phyloP scores from a whole-genome alignment of 2,329 filamentous ascomycete species.

The Fusarium annulatum region DNA sequence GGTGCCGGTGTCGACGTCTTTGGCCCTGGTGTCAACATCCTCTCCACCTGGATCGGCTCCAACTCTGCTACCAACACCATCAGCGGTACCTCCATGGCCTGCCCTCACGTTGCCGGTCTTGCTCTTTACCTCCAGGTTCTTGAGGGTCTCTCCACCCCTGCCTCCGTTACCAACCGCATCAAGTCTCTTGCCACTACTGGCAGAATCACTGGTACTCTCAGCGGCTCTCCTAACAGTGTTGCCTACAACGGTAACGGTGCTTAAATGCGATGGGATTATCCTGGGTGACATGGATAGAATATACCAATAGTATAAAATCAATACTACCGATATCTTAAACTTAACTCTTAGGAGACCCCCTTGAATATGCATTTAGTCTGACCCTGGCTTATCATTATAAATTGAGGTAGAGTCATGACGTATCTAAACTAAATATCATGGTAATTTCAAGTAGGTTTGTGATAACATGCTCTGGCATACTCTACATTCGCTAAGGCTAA shows the following conservation, averaged over 20 bases:
- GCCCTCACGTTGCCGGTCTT: slow-evolving; percentile 55
- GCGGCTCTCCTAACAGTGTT: slow-evolving; percentile 57
- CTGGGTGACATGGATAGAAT: not conserved
- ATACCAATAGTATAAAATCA: not conserved
- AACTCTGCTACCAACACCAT: slow-evolving; percentile 50
- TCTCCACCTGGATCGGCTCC: slow-evolving; percentile 57
- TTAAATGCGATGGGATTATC: not conserved
- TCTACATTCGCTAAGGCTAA: too few species aligned
- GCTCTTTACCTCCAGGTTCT: slow-evolving; percentile 59
- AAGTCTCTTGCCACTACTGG: slow-evolving; percentile 55
- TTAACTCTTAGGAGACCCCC: fast-evolving
- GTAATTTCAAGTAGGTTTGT: too few species aligned
- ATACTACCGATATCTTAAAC: not conserved
- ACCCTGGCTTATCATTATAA: fast-evolving
- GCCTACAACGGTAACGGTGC: slow-evolving; percentile 58
- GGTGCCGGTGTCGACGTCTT: slow-evolving; percentile 55
- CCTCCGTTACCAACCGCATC: slow-evolving; percentile 56
- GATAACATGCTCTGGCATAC: not conserved
- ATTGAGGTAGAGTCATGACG: fast-evolving
- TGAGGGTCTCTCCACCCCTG: slow-evolving; percentile 54
- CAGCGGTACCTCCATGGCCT: slow-evolving; percentile 57
- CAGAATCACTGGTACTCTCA: slow-evolving; percentile 51
- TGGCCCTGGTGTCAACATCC: slow-evolving; percentile 54
- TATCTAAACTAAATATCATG: not conserved
- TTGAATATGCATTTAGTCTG: not conserved